Conservation (phyloP, 768 basidiomycete genomes). For the Rhodotorula paludigena region DNA sequence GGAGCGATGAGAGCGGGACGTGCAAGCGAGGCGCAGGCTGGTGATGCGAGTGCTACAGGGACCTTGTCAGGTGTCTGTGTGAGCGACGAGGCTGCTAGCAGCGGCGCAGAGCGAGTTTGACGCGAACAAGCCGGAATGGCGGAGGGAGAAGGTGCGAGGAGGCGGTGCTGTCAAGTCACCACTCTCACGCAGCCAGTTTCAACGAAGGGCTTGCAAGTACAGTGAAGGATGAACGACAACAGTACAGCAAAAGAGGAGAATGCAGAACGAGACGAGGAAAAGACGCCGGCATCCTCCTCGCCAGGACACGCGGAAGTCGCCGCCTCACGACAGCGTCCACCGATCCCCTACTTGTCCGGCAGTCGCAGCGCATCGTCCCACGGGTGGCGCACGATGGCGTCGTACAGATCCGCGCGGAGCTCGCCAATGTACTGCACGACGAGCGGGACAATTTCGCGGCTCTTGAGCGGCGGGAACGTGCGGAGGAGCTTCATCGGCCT, state of each 20-base stretch:
- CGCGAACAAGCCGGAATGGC: too few relatives aligned
- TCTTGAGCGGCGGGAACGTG: slow-evolving; percentile 86
- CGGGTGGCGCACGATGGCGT: slow-evolving; percentile 82
- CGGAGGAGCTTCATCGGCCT: slow-evolving; percentile 93
- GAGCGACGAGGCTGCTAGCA: too few relatives aligned
- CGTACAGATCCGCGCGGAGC: slow-evolving; percentile 76
- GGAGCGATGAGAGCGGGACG: too few relatives aligned
- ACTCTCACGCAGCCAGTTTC: too few relatives aligned
- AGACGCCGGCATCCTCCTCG: neutral
- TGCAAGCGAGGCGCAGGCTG: neutral
- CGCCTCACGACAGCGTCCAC: neutral
- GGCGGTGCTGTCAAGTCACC: too few relatives aligned
- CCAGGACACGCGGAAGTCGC: neutral
- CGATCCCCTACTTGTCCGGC: neutral
- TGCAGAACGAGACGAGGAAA: too few relatives aligned
- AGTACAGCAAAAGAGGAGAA: neutral
- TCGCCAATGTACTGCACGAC: slow-evolving; percentile 91
- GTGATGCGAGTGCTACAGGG: too few relatives aligned
- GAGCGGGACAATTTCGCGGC: slow-evolving; percentile 79
- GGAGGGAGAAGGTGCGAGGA: too few relatives aligned
- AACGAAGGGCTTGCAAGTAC: too few relatives aligned
- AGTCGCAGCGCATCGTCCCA: slow-evolving; percentile 48
- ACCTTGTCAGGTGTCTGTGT: too few relatives aligned
- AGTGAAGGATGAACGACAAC: neutral
- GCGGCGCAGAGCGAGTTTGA: too few relatives aligned